A percentile compares a stretch with the other conserved stretches of the same genome.
phyloP scores from a whole-genome alignment of 2,329 filamentous ascomycete species.

The Rasamsonia emersonii region DNA sequence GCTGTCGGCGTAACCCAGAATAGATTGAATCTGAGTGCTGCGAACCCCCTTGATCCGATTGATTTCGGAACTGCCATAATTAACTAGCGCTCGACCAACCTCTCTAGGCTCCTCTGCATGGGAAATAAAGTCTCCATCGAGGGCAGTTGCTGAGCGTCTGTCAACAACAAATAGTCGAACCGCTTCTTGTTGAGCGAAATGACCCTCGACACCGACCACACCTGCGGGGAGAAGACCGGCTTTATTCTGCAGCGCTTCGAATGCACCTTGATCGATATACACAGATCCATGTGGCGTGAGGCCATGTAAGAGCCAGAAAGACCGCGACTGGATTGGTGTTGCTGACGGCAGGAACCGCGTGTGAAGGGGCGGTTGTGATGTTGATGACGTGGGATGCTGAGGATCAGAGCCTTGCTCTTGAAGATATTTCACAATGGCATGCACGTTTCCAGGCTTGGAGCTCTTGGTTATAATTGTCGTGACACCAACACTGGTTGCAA shows the following conservation, averaged over 20 bases:
- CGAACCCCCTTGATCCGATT: slow-evolving; percentile 72
- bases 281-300: slow-evolving; percentile 82
- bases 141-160: slow-evolving; percentile 36
- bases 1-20: slow-evolving; percentile 86
- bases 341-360: slow-evolving; percentile 84
- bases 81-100: slow-evolving; percentile 81
- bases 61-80: slow-evolving; percentile 85
- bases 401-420: slow-evolving; percentile 45
- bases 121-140: slow-evolving; percentile 32
- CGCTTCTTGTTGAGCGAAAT: slow-evolving; percentile 86
- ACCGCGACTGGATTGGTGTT: slow-evolving; percentile 80
- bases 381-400: slow-evolving; percentile 35
- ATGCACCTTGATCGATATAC: slow-evolving; percentile 87
- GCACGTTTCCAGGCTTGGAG: slow-evolving; percentile 86
- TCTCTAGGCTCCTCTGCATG: slow-evolving; percentile 49
- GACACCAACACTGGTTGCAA: slow-evolving; percentile 89
- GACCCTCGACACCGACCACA: slow-evolving; percentile 80
- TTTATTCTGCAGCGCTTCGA: slow-evolving; percentile 69
- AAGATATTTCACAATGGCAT: slow-evolving; percentile 74
- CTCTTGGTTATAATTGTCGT: slow-evolving; percentile 93
- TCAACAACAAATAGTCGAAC: slow-evolving; percentile 78
- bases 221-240: slow-evolving; percentile 83
- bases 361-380: slow-evolving; percentile 57
- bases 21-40: slow-evolving; percentile 68
- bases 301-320: slow-evolving; percentile 95